Evolutionary conservation across 2,329 filamentous ascomycete species (phyloP), one percentile per base, ranked within the genome.

Genomic region (Talaromyces amestolkiae): DNA sequence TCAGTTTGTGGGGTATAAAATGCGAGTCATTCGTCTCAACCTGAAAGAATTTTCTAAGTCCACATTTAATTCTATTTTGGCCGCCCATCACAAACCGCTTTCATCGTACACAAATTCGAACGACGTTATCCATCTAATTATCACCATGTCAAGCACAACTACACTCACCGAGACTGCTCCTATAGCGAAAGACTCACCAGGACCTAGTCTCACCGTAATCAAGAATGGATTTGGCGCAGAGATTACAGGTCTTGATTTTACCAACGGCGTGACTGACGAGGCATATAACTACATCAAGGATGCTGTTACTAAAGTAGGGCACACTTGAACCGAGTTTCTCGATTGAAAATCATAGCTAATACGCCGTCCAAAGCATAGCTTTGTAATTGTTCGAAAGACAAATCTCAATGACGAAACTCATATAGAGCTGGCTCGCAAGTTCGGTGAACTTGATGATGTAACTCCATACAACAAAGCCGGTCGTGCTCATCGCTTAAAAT

Each of bases 381-480:
- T 86, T 22, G 75, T 80, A 43, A 80, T 85, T 22, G 82, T 86
- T 71, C 83, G 83, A 45, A 71, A 79, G 15, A 84, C 85, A 1
- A 75, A 76, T 15, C 75, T 87, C 10, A 77, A 80, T 64, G 85
- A 87, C 70, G 78, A 77, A 7, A 66, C 74, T 1, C 86, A 88
- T 69, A 78, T 87, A 41, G 74, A 75, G 6, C 85, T 87, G 71
- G 80, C 82, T 17, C 69, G 70, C 2, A 77, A 76, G 1, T 82
- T 87, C 66, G 86, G 85, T 22, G 82, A 85, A 24, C 80, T 87
- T 0, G 85, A 87, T 73, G 82, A 86, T 70, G 79, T 85, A 37
- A 79, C 74, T 19, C 83, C 81, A 0, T 86, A 83, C 73, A 74
- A 82, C 8, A 74, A 74, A 1, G 76, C 68, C 10, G 83, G 81